Percentiles rank a stretch among this genome's conserved stretches.
These are phyloP conservation scores for Kwoniella sp. DNA, from an alignment of 768 basidiomycete genomes.

Conservation along the genomic window DNA sequence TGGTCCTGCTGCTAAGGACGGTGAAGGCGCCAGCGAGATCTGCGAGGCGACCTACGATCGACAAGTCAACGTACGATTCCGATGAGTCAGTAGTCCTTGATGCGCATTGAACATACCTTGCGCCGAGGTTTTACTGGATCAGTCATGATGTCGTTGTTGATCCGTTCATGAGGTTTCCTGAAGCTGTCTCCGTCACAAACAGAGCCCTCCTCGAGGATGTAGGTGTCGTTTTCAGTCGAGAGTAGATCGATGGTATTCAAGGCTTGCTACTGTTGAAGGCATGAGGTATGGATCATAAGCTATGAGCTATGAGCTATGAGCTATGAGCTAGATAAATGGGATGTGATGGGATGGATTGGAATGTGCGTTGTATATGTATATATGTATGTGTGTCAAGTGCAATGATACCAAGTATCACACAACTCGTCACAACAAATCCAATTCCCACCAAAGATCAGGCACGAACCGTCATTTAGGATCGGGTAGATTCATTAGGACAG, in stretches of 20 bases:
- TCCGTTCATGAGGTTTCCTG: neutral
- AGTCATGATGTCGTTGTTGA: slow-evolving; percentile 12
- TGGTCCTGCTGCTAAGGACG: neutral
- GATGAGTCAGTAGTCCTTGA: too few species aligned
- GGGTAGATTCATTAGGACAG: too few species aligned
- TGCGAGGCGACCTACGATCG: slow-evolving; percentile 1
- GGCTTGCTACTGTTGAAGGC: too few species aligned
- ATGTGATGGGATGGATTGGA: too few species aligned
- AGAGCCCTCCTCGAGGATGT: too few species aligned
- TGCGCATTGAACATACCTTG: slow-evolving; percentile 28
- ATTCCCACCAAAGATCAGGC: neutral
- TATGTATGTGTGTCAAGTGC: neutral
- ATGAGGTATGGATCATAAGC: too few species aligned
- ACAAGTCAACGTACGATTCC: too few species aligned
- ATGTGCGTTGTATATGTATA: too few species aligned
- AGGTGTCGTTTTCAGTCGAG: too few species aligned
- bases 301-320: too few species aligned
- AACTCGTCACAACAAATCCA: neutral
- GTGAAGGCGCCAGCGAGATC: slow-evolving; percentile 21
- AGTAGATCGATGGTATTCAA: too few species aligned
- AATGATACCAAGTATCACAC: too few species aligned
- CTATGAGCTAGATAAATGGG: neutral
- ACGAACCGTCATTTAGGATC: neutral
- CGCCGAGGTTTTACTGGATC: slow-evolving; percentile 24
- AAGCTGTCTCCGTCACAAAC: neutral